Base-by-base conservation (phyloP, 352 stramenopile genomes). In the Phytopythium vexans region DNA sequence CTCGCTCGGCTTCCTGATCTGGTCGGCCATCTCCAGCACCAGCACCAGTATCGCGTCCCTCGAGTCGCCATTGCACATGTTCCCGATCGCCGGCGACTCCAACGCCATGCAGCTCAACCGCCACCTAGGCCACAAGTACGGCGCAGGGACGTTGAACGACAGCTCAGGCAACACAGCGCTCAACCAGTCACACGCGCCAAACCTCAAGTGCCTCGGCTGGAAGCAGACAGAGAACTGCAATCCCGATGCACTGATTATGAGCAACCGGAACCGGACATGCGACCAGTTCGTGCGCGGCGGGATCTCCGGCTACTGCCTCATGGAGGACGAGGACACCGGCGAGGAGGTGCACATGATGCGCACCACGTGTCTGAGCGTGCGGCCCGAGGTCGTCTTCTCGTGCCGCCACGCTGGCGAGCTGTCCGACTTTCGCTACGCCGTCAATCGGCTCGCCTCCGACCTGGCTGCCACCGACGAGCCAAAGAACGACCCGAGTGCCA, bases 391-490 rank as follows among this genome's bases (percentile, higher is more conserved):
- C 8, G 62, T 66, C 49, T 62, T 83, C 36, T 73, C 62, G 39
- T 83, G 73, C 59, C 60, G 68, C 34, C 61, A 76, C 42, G 70
- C 72, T 9, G 51, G 56, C 41, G 72, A 86, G 49, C 76, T 83
- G 55, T 48, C 73, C 39, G 56, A 68, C 32, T 74, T 79, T 37
- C 54, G 15, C 21, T 27, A 27, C 21, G 21, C 21, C 21, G 21
- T 27, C 21, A 27, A 27, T 27, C 21, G 21, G 21, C 21, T 27
- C 21, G 21, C 21, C 21, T 27, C 21, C 21, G 21, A 27, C 21
- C 21, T 27, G 21, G 21, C 2, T 27, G 21, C 21, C 21, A 27
- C 21, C 21, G 21, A 27, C 21, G 21, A 27, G 21, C 21, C 21
- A 27, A 27, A 27, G 21, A 44, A 8, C 52, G 37, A 37, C 21